These are phyloP conservation scores for Colletotrichum salicis DNA, from an alignment of 2,329 filamentous ascomycete genomes.

Conservation along the genomic window DNA sequence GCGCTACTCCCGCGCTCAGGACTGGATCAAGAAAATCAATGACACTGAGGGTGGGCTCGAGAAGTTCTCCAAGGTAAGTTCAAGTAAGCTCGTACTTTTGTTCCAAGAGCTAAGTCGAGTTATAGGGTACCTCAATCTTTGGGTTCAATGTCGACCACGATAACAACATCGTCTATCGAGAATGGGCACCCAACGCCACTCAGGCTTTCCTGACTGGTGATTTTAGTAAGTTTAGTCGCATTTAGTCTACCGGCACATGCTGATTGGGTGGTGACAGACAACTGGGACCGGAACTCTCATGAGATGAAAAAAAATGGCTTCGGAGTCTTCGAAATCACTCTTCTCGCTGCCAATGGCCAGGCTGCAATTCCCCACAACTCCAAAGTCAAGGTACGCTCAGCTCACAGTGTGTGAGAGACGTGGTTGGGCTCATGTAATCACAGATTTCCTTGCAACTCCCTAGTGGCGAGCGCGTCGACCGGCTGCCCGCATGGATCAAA, in stretches of 20 bases:
- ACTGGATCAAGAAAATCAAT: constrained; percentile 88
- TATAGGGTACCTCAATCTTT: constrained; percentile 84
- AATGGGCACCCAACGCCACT: constrained; percentile 94
- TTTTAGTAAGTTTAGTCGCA: constrained; percentile 74
- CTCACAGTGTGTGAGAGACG: neutral
- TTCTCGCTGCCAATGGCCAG: constrained; percentile 79
- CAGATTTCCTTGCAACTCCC: constrained; percentile 87
- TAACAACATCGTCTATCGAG: constrained; percentile 88
- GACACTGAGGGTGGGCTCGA: constrained; percentile 88
- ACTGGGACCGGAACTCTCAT: constrained; percentile 85
- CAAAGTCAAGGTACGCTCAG: constrained; percentile 83
- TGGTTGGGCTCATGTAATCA: neutral
- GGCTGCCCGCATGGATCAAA: constrained; percentile 95
- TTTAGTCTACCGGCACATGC: neutral
- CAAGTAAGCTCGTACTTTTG: neutral
- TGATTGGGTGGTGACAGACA: constrained; percentile 63
- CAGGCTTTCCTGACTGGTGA: constrained; percentile 90
- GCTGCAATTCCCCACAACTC: constrained; percentile 90
- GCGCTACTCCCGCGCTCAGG: constrained; percentile 81
- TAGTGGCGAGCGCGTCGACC: constrained; percentile 82
- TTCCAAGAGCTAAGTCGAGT: neutral
- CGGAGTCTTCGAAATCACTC: constrained; percentile 85
- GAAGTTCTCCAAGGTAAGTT: constrained; percentile 86
- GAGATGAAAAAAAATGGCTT: constrained; percentile 88
- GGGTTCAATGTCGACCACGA: constrained; percentile 85